Evolutionary conservation across 768 basidiomycete species (phyloP), one percentile per base, ranked within the genome.

Genomic region (Kwoniella sp.): DNA sequence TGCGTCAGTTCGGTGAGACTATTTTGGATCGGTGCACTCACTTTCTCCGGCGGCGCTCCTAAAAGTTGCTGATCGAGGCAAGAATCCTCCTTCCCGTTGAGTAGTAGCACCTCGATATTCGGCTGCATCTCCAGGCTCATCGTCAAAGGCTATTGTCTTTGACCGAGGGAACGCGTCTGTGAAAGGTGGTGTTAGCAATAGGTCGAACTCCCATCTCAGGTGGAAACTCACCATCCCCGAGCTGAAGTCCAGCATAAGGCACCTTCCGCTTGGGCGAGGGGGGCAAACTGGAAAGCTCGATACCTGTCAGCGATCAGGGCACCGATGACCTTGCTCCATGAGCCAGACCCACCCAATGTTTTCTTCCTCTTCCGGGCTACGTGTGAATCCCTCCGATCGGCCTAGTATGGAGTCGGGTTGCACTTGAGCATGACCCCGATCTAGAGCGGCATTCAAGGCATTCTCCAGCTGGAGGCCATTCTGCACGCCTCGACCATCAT

Each of bases 141-240:
- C 77, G 53, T 78, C 71, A 45, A 82, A 82, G 9, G 80, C 81
- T 61, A 82, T 82, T 9, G 81, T 81, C 58, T 77, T 80, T 17
- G 80, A 76, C 17, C 80, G 68, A n/a, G 79, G 80, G 58, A 81
- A 80, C 11, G 68, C 68, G 37, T 81, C 79, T 71, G 51, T 8
- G 15, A 37, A 28, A 23, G 17, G 55, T 55, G 5, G 11, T 15
- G 45, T 47, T 31, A 65, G 53, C 25, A 26, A 23, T 25, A 64
- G 29, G 17, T 15, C 22, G 30, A 29, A 13, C 26, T 12, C 1
- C 25, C 11, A 22, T 11, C 45, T n/a, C 25, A 34, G 15, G 11
- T 26, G 23, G 3, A n/a, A n/a, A 57, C 69, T 54, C 25, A 71
- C 69, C 70, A 9, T 71, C 70, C 3, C 28, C 47, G 4, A 68